phyloP scores from a whole-genome alignment of 1,284 basidiomycete genomes.

The Sporisorium exsertum region DNA sequence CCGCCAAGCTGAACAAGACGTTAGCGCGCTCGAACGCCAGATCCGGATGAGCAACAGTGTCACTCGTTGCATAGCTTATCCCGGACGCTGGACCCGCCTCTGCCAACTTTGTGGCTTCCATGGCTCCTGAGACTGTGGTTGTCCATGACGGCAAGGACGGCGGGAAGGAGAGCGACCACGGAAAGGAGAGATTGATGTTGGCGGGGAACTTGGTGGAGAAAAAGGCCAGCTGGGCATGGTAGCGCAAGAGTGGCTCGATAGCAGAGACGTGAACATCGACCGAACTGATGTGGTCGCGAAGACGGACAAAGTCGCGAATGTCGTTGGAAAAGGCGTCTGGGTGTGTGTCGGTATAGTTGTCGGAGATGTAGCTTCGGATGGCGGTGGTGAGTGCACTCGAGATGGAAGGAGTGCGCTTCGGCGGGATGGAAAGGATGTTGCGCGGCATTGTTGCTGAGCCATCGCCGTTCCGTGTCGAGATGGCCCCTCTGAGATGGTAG shows the following conservation, averaged over 20 bases:
- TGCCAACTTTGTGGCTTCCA: conserved; percentile 45
- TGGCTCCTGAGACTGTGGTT: conserved; percentile 34
- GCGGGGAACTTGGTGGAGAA: conserved; percentile 79
- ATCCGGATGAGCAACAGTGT: conserved; percentile 53
- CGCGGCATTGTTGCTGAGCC: conserved; percentile 45
- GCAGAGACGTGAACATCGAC: conserved; percentile 73
- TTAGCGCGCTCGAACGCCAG: conserved; percentile 58
- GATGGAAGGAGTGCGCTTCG: conserved; percentile 49
- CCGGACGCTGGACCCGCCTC: conserved; percentile 32
- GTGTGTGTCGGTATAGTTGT: conserved; percentile 79
- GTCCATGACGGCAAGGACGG: conserved; percentile 49
- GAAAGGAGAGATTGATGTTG: conserved; percentile 70
- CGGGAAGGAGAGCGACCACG: conserved; percentile 59
- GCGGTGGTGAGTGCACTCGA: conserved; percentile 65
- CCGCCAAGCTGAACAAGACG: conserved; percentile 54
- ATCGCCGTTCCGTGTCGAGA: neutral
- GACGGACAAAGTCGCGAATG: conserved; percentile 77
- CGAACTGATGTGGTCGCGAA: conserved; percentile 74
- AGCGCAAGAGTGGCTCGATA: conserved; percentile 71
- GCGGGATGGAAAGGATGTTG: conserved; percentile 62
- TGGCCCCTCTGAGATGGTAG: neutral
- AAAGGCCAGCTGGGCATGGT: conserved; percentile 87
- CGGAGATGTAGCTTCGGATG: conserved; percentile 78
- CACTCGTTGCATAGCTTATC: conserved; percentile 39
- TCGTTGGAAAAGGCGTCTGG: conserved; percentile 89